A percentile compares a stretch with the other conserved stretches of the same genome.
These are phyloP conservation scores for Bauhinia variegata DNA, from an alignment of 306 rosid species.

Conservation along the genomic window DNA sequence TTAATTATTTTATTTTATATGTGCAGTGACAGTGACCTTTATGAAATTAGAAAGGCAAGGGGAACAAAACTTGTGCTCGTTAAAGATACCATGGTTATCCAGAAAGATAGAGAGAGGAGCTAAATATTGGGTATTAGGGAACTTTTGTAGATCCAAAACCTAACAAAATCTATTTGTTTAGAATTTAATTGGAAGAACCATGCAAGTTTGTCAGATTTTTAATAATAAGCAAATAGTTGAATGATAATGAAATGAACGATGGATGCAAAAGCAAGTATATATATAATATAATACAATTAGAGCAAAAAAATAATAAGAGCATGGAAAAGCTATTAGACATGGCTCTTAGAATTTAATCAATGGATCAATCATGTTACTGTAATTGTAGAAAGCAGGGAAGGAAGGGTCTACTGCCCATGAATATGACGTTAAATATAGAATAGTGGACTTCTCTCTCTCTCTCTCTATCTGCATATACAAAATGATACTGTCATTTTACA, in stretches of 20 bases:
- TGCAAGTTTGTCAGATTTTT: conserved; percentile 63
- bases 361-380: conserved; percentile 72
- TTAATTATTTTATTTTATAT: no score
- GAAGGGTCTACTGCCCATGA: conserved; percentile 57
- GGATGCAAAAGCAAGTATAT: conserved; percentile 18
- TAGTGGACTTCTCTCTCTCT: conserved; percentile 36
- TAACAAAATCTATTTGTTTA: conserved; percentile 18
- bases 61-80: conserved; percentile 35
- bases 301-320: not conserved
- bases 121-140: not conserved
- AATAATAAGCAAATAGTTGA: conserved; percentile 16
- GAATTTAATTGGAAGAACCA: conserved; percentile 45
- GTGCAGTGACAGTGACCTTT: conserved; percentile 33
- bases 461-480: conserved; percentile 39
- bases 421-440: conserved; percentile 39
- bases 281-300: not conserved
- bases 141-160: conserved; percentile 29
- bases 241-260: conserved; percentile 32
- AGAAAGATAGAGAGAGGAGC: conserved; percentile 8
- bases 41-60: conserved; percentile 42
- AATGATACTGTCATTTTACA: conserved; percentile 65
- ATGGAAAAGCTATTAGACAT: conserved; percentile 46
- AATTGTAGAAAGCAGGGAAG: conserved; percentile 56
- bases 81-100: conserved; percentile 30
- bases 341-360: conserved; percentile 58